Evolutionary conservation across 2,329 filamentous ascomycete genomes (phyloP), one percentile per base, ranked within the genome.

Genomic region (Monosporascus sp.): DNA sequence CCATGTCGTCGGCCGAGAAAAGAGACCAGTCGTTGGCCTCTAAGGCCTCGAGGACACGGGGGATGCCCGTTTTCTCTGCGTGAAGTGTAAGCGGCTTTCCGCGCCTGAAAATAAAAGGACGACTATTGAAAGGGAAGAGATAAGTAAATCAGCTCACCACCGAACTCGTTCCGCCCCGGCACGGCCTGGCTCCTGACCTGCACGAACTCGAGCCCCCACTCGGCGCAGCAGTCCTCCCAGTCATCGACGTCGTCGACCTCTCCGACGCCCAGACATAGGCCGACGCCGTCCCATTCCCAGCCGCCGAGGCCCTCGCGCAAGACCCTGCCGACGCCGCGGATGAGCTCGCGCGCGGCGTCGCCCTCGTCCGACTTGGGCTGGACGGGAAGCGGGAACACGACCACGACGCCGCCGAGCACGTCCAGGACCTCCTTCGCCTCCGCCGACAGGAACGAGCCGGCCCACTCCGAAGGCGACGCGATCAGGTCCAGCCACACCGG

Each of bases 401-500:
- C 68, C 3, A 87, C 68, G n/a, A 87, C 64, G 0, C 78, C 83
- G 18, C 84, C 85, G 8, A 88, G 71, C 1, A 80, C 84, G 0
- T 70, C 70, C 3, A 87, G 76, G 0, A 88, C 85, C 65, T 87
- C 84, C 52, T 71, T 73, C 0, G 85, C 85, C 63, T 87, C 85
- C 0, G 76, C 68, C 0, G 78, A 77, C 1, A 86, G 74, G 60
- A 87, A 88, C 0, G 80, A 78, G 2, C 66, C 65, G 0, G 80
- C 72, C 85, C 85, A 88, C 37, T 80, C 77, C 3, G 64, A 51
- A 0, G 79, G 74, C 5, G 73, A 70, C 6, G 73, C 62, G 54
- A 85, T 74, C 46, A 85, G 74, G 63, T 88, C 85, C n/a, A 88
- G 74, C 85, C 85, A 88, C 59, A 88, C 74, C 44, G 85, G 83